Conservation (phyloP, 345 rosid genomes). For the Trapa bicornis region DNA sequence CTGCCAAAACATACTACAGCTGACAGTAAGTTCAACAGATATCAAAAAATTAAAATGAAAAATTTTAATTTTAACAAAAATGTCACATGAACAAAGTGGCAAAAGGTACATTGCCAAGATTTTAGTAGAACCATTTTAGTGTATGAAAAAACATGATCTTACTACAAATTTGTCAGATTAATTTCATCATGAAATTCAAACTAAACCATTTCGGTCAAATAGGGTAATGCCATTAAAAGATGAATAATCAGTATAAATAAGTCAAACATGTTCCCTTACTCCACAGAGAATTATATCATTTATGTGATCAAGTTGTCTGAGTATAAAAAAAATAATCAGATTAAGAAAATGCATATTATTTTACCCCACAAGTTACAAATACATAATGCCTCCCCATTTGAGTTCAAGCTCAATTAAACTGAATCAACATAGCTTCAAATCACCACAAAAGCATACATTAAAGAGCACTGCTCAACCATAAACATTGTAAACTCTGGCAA, state of each 20-base stretch:
- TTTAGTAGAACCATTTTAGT: not conserved
- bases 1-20: slow-evolving; percentile 69
- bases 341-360: not conserved
- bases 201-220: not conserved
- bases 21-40: slow-evolving; percentile 14
- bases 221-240: not conserved
- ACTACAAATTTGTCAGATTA: not conserved
- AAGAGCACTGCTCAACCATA: not conserved
- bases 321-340: not conserved
- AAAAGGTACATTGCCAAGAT: not conserved
- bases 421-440: not conserved
- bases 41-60: not conserved
- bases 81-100: not conserved
- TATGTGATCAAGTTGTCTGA: not conserved
- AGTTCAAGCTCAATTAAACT: not conserved
- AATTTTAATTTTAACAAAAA: not conserved
- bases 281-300: not conserved
- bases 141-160: not conserved
- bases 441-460: not conserved
- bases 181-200: not conserved
- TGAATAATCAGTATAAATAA: not conserved
- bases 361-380: not conserved
- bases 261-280: not conserved
- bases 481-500: not conserved
- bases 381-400: not conserved